phyloP scores from a whole-genome alignment of 805 yeast genomes.

The Wickerhamomyces xylosicus region DNA sequence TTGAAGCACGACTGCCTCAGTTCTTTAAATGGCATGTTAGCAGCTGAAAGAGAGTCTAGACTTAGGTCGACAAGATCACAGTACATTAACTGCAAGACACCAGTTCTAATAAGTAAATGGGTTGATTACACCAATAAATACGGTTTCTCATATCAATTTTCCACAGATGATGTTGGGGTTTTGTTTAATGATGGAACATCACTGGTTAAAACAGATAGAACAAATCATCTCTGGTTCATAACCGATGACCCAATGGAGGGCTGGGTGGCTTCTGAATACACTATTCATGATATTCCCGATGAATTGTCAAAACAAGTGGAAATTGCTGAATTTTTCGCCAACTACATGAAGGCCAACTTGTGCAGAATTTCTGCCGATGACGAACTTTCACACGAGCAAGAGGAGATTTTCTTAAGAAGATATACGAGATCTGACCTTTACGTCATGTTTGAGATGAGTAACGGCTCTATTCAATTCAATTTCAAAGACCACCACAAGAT shows the following conservation, averaged over 20 bases:
- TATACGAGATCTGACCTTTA: slow-evolving; percentile 70
- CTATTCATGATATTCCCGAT: slow-evolving; percentile 31
- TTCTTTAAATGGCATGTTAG: slow-evolving; percentile 33
- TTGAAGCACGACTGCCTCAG: slow-evolving; percentile 35
- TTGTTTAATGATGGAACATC: slow-evolving; percentile 80
- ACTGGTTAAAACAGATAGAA: slow-evolving; percentile 58
- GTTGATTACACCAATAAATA: slow-evolving; percentile 94
- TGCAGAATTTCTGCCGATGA: slow-evolving; percentile 67
- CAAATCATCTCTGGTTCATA: slow-evolving; percentile 57
- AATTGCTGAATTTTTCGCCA: slow-evolving; percentile 79
- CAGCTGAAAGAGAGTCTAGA: slow-evolving; percentile 34
- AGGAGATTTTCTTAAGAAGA: slow-evolving; percentile 69
- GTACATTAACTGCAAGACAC: slow-evolving; percentile 27
- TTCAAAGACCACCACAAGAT: slow-evolving; percentile 92
- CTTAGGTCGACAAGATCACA: slow-evolving; percentile 20
- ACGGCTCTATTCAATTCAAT: slow-evolving; percentile 89
- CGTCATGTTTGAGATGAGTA: slow-evolving; percentile 88
- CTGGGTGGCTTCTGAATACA: slow-evolving; percentile 42
- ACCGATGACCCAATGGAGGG: slow-evolving; percentile 37
- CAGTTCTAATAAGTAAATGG: slow-evolving; percentile 85
- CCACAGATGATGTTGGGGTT: slow-evolving; percentile 86
- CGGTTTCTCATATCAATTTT: slow-evolving; percentile 88
- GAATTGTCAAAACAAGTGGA: slow-evolving; percentile 62
- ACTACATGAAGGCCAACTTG: slow-evolving; percentile 85
- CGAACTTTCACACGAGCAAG: slow-evolving; percentile 35